Evolutionary conservation across 208 protist species (phyloP).

Genomic region (Trypanosoma caninum): DNA sequence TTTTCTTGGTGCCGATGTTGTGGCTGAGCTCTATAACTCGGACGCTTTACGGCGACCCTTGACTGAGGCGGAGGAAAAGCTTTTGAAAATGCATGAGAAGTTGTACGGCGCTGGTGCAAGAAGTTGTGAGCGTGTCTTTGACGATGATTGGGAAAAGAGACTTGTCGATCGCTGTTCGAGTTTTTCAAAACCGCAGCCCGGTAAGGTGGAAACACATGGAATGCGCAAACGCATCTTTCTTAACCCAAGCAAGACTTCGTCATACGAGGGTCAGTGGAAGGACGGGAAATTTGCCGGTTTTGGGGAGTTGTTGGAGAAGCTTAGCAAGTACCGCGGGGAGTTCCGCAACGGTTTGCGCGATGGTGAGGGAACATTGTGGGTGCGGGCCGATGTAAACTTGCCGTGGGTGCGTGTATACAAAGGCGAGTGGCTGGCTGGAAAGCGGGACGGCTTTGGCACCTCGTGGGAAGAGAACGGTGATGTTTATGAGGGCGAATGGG

Average conservation of each 20-base stretch:
- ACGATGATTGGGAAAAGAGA: neutral
- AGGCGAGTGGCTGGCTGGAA: conserved; percentile 78
- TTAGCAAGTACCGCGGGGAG: conserved; percentile 81
- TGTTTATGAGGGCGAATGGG: conserved; percentile 87
- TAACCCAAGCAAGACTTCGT: conserved; percentile 66
- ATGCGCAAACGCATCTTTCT: conserved; percentile 81
- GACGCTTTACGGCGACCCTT: conserved; percentile 62
- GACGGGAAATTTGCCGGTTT: conserved; percentile 79
- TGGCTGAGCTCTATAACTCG: conserved; percentile 44
- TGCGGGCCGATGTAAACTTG: conserved; percentile 41
- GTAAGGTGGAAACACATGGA: conserved; percentile 55
- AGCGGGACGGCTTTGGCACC: conserved; percentile 79
- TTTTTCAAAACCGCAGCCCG: conserved; percentile 8
- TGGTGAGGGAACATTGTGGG: conserved; percentile 79
- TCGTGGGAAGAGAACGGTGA: conserved; percentile 82
- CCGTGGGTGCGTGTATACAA: conserved; percentile 83
- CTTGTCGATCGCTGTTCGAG: conserved; percentile 7
- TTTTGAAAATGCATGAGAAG: conserved; percentile 48
- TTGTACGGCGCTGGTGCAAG: conserved; percentile 32
- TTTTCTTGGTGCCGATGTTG: conserved; percentile 46
- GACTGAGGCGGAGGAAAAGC: conserved; percentile 81
- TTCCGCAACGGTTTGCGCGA: conserved; percentile 75
- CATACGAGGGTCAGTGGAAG: conserved; percentile 90
- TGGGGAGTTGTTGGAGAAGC: conserved; percentile 71
- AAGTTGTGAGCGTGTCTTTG: neutral